phyloP scores from a whole-genome alignment of 2,329 filamentous ascomycete genomes.

The Immersiporthe knoxdaviesiana region DNA sequence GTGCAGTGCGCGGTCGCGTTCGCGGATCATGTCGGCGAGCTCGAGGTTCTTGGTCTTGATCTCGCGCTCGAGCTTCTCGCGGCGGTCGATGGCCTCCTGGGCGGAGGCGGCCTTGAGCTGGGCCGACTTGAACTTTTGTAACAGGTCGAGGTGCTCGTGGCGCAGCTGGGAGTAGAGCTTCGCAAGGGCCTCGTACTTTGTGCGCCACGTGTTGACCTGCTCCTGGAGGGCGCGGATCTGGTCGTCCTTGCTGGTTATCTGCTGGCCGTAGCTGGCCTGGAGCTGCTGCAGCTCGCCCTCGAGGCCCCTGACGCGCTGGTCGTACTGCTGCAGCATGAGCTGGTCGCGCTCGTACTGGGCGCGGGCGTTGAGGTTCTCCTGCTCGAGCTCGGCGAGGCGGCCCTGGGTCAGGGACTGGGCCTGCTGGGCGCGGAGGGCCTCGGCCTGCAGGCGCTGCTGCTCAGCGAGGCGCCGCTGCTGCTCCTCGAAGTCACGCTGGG shows the following conservation, averaged over 20 bases:
- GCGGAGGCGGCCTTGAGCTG: constrained; percentile 96
- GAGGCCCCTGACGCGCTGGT: constrained; percentile 88
- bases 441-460: constrained; percentile 87
- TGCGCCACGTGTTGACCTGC: constrained; percentile 96
- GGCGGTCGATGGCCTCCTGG: constrained; percentile 91
- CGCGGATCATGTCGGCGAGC: constrained; percentile 96
- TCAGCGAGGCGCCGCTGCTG: constrained; percentile 87
- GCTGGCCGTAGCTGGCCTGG: constrained; percentile 80
- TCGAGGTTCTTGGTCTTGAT: constrained; percentile 99
- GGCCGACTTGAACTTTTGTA: constrained; percentile 95
- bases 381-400: constrained; percentile 91
- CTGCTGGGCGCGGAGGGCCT: constrained; percentile 86
- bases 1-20: constrained; percentile 89
- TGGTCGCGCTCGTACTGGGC: constrained; percentile 98
- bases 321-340: constrained; percentile 95
- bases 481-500: constrained; percentile 94
- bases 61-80: constrained; percentile 94
- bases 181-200: constrained; percentile 94
- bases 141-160: constrained; percentile 89
- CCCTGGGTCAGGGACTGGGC: constrained; percentile 93
- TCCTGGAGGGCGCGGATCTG: constrained; percentile 92
- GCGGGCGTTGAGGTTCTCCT: constrained; percentile 90
- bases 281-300: constrained; percentile 85
- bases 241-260: constrained; percentile 88
- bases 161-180: constrained; percentile 97